Base-by-base conservation (phyloP, 1,284 basidiomycete genomes). In the Cryptococcus wingfieldii region DNA sequence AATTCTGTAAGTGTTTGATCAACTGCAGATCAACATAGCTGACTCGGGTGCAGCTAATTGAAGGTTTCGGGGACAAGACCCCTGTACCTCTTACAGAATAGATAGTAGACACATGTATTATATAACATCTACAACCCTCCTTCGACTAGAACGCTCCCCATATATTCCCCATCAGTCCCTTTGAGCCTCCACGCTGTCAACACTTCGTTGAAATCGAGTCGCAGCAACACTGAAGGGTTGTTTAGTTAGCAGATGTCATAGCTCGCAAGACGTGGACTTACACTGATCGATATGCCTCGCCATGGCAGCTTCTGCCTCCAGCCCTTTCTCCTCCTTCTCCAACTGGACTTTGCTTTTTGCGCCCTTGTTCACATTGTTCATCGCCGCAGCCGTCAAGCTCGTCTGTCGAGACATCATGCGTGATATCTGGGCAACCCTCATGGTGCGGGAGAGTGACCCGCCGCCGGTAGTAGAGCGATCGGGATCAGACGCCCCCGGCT, bases 161-260 rank as follows among this genome's bases (percentile, higher is more conserved):
- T 43, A 14, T 53, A 23, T 2, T 41, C 45, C 48, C 50, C 58
- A 27, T 67, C 59, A 4, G 58, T 52, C 38, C 65, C 65, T 19
- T 53, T 44, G 34, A 51, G 47, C 9, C 67, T 71, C 59, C 81
- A 81, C 46, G 79, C 82, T 16, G 86, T 89, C 67, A 90, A 83
- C 47, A 82, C 84, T 4, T 86, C 87, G 65, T 90, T 92, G 72
- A 91, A 90, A 74, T 95, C 91, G 25, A 95, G 75, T 38, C 90
- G 81, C 46, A 94, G 78, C 47, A 94, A 74, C 51, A 95, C 69
- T 71, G 38, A 18, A 23, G 23, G 23, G 23, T 23, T 12, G 25
- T 38, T 9, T 12, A 13, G n/a, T 38, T 34, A 42, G 31, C 27
- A 38, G 9, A 34, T 23, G 9, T 12, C 25, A 47, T 18, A 12